Evolutionary conservation across 495 filamentous ascomycete species (phyloP).

Genomic region (Trichoderma reesei): DNA sequence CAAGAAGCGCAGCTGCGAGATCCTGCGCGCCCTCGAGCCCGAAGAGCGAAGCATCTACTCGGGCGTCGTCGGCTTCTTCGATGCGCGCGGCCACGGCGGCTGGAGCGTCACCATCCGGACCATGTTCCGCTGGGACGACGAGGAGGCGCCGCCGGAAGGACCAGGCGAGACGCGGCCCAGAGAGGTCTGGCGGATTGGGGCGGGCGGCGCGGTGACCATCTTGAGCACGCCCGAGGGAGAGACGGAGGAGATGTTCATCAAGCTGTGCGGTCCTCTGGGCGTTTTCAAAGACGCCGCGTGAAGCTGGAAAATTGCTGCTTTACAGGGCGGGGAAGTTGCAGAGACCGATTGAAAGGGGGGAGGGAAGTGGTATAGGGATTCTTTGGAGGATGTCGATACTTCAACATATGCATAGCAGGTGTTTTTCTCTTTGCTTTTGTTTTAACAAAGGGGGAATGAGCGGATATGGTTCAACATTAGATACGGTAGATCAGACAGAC

Average conservation of each 20-base stretch:
- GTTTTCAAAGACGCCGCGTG: conserved; percentile 33
- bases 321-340: too few species aligned
- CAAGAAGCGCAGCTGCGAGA: conserved; percentile 79
- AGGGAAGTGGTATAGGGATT: not conserved
- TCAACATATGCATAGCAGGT: conserved; percentile 7
- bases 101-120: conserved; percentile 83
- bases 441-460: not conserved
- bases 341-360: not conserved
- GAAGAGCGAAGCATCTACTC: conserved; percentile 71
- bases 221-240: conserved; percentile 69
- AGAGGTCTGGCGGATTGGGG: conserved; percentile 72
- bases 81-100: conserved; percentile 73
- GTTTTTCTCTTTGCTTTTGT: not conserved
- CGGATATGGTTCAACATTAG: conserved; percentile 9
- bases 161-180: conserved; percentile 17
- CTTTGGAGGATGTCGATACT: not conserved
- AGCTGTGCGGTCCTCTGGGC: conserved; percentile 58
- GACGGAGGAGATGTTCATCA: conserved; percentile 85
- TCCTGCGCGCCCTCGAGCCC: conserved; percentile 60
- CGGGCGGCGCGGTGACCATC: conserved; percentile 79
- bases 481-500: not conserved
- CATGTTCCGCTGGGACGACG: conserved; percentile 57
- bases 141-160: conserved; percentile 17
- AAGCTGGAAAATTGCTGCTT: not conserved
- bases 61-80: conserved; percentile 81